Base-by-base conservation (phyloP, 1,284 basidiomycete genomes). In the Cryptococcus wingfieldii region DNA sequence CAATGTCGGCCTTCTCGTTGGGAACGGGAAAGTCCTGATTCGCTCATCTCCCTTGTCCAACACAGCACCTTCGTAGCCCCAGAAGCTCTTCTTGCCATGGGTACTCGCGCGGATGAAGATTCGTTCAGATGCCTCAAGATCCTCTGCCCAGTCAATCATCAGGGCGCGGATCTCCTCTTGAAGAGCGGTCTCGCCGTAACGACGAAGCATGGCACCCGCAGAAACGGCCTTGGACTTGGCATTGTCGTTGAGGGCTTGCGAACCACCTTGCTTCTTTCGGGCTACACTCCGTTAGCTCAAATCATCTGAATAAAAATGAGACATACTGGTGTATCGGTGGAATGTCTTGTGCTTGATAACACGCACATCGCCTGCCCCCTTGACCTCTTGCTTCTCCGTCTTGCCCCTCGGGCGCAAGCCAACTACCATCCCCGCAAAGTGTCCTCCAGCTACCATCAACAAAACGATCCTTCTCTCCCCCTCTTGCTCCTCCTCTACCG, bases 401-500 rank as follows among this genome's bases (percentile, higher is more conserved):
- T 80, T 82, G 38, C 71, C 69, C 38, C 80, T 70, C 2, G 79
- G 79, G 28, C 57, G 80, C 69, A 70, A 82, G 59, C 61, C 80
- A 72, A 92, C 86, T 28, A 98, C 82, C 53, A 91, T 87, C 14
- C 92, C 94, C 8, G 95, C 94, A 78, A 98, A 98, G 76, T 98
- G 94, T 13, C 95, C 95, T 6, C 96, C 94, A 1, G 95, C 95
- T 44, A 90, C 86, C 90, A 98, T 94, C 68, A 98, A 87, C 80
- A 98, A 77, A 0, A 92, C 90, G 88, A 94, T 95, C 57, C 84
- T 87, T 18, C 92, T 81, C 38, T 87, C 89, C 27, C 81, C 79
- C 9, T 81, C 79, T 4, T 81, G 78, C n/a, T 72, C 72, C 13
- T 74, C 67, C 3, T 72, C 74, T 42, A 79, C 79, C 28, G 51